Evolutionary conservation across 2,329 filamentous ascomycete genomes (phyloP), one percentile per base, ranked within the genome.

Genomic region (Claviceps spartinae): DNA sequence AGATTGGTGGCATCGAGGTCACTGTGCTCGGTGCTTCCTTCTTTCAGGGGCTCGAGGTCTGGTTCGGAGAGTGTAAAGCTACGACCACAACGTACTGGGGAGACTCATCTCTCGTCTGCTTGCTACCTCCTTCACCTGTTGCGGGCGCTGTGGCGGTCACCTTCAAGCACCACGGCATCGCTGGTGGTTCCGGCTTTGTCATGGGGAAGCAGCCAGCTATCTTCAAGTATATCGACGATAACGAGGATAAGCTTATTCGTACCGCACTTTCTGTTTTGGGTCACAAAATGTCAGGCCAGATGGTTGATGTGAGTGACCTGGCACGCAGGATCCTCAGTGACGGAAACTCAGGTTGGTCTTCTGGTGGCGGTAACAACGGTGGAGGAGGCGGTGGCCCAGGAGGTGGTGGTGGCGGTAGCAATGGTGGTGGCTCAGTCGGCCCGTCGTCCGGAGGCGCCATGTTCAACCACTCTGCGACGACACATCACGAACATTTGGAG

Each of bases 21-120:
- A 91, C 87, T 0, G 79, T 93, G 52, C 73, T 95, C 8, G 89
- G 90, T 18, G 86, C 82, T 57, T 81, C 83, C 14, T 95, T 95
- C 64, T 83, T 82, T 57, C 83, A 78, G 55, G 85, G 67, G 1
- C 76, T 94, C 55, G 86, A 90, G 56, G 86, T 95, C 51, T 85
- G 89, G 67, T 96, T 96, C 65, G 90, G 90, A 22, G 71, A 76
- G 37, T 69, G 73, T 47, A 75, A 72, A 58, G 78, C 78, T 1
- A 76, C 84, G 0, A 86, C 84, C 0, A 90, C 86, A 1, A 88
- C 85, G 0, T 93, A 79, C 63, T 91, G 86, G 85, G 84, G 86
- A 45, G 79, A 86, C 56, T 83, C 83, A 54, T 85, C 85, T n/a
- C 71, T 94, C 20, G 85, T 90, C 50, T 91, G 86, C 60, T 72